Evolutionary conservation across 345 rosid species (phyloP).

Genomic region (Eucalyptus grandis): DNA sequence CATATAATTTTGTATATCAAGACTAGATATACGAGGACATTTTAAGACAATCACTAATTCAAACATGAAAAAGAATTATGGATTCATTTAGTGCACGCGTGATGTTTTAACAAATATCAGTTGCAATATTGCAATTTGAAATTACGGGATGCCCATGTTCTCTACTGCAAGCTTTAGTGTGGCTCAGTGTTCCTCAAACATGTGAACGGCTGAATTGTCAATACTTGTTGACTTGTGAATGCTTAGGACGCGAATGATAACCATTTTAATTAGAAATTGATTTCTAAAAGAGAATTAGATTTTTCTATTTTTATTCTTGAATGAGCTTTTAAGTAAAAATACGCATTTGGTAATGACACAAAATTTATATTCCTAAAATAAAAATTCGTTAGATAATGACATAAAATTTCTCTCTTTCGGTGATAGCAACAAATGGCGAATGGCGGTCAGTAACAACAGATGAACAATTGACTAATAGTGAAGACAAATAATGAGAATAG

Average conservation of each 20-base stretch:
- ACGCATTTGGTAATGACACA: accelerated
- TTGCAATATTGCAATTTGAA: background rate
- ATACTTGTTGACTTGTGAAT: background rate
- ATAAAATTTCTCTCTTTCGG: too few species aligned
- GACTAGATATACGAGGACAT: background rate
- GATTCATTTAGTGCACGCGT: background rate
- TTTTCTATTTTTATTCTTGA: too few species aligned
- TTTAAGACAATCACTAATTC: background rate
- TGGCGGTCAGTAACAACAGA: accelerated
- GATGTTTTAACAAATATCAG: background rate
- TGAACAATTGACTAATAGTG: accelerated
- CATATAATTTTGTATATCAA: background rate
- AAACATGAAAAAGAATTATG: background rate
- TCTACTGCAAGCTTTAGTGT: background rate
- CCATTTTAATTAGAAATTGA: accelerated
- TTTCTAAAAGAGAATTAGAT: too few species aligned
- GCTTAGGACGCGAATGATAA: accelerated
- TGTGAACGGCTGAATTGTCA: background rate
- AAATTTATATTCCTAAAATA: too few species aligned
- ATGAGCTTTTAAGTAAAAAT: too few species aligned
- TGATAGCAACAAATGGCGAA: accelerated
- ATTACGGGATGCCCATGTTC: background rate
- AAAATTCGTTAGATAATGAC: accelerated
- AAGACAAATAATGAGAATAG: too few species aligned
- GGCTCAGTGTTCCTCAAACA: background rate